phyloP scores from a whole-genome alignment of 169 alveolate genomes.

The Eimeria necatrix region DNA sequence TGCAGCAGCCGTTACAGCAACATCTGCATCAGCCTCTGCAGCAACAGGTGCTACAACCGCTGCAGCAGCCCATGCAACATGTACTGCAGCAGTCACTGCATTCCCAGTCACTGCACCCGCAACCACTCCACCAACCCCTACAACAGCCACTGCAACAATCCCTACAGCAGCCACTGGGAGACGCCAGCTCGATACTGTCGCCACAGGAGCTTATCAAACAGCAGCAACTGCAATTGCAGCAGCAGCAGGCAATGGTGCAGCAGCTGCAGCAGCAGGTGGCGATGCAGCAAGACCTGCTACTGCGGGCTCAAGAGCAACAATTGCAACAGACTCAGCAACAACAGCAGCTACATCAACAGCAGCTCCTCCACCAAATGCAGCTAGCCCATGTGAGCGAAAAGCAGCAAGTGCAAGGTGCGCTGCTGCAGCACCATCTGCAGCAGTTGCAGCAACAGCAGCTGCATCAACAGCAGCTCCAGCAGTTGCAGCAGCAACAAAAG shows the following conservation, averaged over 20 bases:
- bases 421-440: conserved; percentile 68
- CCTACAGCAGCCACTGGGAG: conserved; percentile 30
- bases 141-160: neutral
- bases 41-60: conserved; percentile 59
- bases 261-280: conserved; percentile 72
- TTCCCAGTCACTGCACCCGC: too few relatives aligned
- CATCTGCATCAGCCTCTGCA: conserved; percentile 19
- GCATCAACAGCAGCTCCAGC: conserved; percentile 58
- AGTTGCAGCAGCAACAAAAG: conserved; percentile 53
- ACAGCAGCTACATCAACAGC: conserved; percentile 59
- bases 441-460: conserved; percentile 59
- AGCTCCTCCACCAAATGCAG: conserved; percentile 54
- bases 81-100: conserved; percentile 16
- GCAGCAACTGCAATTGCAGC: conserved; percentile 65
- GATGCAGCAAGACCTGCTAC: conserved; percentile 69
- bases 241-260: conserved; percentile 73
- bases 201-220: conserved; percentile 59
- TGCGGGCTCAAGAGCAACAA: conserved; percentile 70
- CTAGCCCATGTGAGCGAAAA: conserved; percentile 64
- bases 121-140: conserved; percentile 18
- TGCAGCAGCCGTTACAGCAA: conserved; percentile 43
- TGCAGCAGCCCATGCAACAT: conserved; percentile 40
- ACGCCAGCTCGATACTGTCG: conserved; percentile 35
- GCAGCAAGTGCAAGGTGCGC: conserved; percentile 63
- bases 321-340: conserved; percentile 64